phyloP scores from a whole-genome alignment of 768 basidiomycete genomes.

The Lactarius indigo region DNA sequence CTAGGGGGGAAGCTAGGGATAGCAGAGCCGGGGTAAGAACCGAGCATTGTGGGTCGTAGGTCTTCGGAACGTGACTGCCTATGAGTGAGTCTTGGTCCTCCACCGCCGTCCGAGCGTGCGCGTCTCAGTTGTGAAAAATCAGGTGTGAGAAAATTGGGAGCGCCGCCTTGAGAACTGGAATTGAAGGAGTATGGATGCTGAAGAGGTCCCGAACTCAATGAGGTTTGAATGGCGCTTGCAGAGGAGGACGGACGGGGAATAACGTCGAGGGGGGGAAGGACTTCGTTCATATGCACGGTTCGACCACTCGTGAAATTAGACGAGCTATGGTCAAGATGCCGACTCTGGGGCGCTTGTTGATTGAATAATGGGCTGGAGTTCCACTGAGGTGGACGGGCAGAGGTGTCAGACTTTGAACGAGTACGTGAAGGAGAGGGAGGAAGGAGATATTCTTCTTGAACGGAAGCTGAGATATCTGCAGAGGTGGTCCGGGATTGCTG shows the following conservation, averaged over 20 bases:
- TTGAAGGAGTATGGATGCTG: conserved; percentile 21
- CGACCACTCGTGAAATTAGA: conserved; percentile 2
- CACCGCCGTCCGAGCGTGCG: conserved; percentile 46
- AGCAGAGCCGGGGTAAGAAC: conserved; percentile 25
- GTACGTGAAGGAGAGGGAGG: conserved; percentile 26
- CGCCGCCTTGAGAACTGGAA: conserved; percentile 15
- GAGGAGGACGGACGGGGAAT: conserved; percentile 22
- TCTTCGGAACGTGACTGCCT: conserved; percentile 65
- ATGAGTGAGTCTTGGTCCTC: conserved; percentile 27
- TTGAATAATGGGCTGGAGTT: not conserved
- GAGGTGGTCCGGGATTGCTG: conserved; percentile 2
- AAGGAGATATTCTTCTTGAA: conserved; percentile 24
- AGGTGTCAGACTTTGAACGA: conserved; percentile 26
- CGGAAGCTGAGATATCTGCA: conserved; percentile 13
- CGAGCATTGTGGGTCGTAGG: conserved; percentile 39
- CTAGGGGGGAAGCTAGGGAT: conserved; percentile 28
- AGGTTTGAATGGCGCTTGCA: conserved; percentile 22
- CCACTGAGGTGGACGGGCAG: conserved; percentile 24
- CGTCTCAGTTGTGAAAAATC: conserved; percentile 43
- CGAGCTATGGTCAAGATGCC: conserved; percentile 2
- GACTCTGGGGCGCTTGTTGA: conserved; percentile 4
- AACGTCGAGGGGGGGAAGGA: conserved; percentile 18
- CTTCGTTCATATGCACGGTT: conserved; percentile 22
- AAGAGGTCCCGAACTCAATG: conserved; percentile 16
- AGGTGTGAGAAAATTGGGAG: conserved; percentile 33